phyloP scores from a whole-genome alignment of 305 asterid genomes.

The Petunia hybrid region DNA sequence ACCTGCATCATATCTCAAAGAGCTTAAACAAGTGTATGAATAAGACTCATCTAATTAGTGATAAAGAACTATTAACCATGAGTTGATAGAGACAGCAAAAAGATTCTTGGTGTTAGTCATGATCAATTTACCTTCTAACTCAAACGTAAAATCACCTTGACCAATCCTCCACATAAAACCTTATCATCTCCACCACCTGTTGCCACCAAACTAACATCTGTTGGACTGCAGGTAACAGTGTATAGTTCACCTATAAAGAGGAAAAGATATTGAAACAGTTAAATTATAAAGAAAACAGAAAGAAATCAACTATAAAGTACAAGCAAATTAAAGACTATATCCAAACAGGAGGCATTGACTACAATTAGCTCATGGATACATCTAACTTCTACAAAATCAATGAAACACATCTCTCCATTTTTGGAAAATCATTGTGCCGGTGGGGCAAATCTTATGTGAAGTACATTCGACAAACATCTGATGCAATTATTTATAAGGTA shows the following conservation, averaged over 20 bases:
- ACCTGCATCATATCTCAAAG: conserved; percentile 56
- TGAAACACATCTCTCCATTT: neutral
- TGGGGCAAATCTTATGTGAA: neutral
- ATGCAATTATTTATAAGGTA: neutral
- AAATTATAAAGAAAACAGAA: neutral
- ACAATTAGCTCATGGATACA: neutral
- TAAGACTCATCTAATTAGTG: neutral
- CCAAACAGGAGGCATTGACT: neutral
- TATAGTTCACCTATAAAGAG: conserved; percentile 74
- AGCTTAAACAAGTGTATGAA: conserved; percentile 13
- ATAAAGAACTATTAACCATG: neutral
- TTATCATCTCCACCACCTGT: conserved; percentile 97
- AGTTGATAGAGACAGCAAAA: neutral
- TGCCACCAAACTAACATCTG: conserved; percentile 79
- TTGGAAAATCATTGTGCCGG: neutral
- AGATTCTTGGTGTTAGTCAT: neutral
- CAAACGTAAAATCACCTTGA: conserved; percentile 78
- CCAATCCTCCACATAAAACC: conserved; percentile 82
- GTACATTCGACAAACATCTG: conserved; percentile 18
- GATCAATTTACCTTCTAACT: conserved; percentile 66
- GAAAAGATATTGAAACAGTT: neutral
- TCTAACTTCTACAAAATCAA: neutral
- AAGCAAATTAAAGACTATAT: neutral
- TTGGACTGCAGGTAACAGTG: conserved; percentile 75
- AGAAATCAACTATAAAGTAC: neutral